These are phyloP conservation scores for Leishmania arabica DNA, from an alignment of 208 protist species.

Conservation along the genomic window DNA sequence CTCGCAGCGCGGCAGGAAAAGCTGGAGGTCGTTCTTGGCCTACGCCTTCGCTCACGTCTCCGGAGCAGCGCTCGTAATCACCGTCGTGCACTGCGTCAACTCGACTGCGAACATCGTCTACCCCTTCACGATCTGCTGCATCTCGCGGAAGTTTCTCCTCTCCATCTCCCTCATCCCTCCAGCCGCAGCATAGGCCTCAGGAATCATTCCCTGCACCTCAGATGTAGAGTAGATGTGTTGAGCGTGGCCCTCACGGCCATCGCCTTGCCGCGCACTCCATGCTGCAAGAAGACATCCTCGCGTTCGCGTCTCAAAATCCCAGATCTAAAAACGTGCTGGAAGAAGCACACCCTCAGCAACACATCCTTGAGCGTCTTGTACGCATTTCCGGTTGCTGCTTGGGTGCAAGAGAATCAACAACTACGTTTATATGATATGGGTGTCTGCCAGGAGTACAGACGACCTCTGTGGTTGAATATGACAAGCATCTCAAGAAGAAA, in stretches of 20 bases:
- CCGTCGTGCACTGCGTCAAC: constrained; percentile 51
- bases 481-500: not conserved
- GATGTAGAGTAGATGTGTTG: constrained; percentile 53
- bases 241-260: constrained; percentile 42
- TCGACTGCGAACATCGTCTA: constrained; percentile 45
- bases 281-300: constrained; percentile 76
- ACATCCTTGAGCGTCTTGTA: constrained; percentile 47
- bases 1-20: constrained; percentile 62
- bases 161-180: constrained; percentile 45
- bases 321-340: constrained; percentile 39
- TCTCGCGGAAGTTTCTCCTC: constrained; percentile 67
- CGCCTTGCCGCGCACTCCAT: constrained; percentile 51
- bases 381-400: constrained; percentile 35
- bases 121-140: constrained; percentile 38
- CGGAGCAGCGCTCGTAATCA: constrained; percentile 45
- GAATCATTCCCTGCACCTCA: constrained; percentile 30
- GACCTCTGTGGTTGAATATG: not conserved
- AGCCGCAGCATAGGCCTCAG: constrained; percentile 25
- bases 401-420: not conserved
- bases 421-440: not conserved
- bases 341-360: constrained; percentile 43
- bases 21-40: constrained; percentile 56
- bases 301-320: constrained; percentile 58
- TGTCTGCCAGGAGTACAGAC: not conserved
- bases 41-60: constrained; percentile 50